Percentiles rank a stretch among this genome's conserved stretches.
Conservation (phyloP, 306 rosid species). For the Sindora glabra region DNA sequence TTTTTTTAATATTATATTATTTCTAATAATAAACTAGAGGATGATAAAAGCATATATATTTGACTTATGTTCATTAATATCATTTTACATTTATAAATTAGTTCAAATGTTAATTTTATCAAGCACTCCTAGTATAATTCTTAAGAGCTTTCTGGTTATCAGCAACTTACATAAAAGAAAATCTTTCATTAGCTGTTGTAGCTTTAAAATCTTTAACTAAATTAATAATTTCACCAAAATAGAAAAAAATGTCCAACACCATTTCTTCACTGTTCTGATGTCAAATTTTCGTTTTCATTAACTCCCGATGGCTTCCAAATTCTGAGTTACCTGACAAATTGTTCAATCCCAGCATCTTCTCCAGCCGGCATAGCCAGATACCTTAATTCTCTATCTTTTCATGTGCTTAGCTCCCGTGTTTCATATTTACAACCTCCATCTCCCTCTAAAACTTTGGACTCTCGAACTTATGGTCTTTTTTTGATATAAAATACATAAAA, state of each 20-base stretch:
- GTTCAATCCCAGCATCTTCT: conserved; percentile 49
- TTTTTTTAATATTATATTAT: no score
- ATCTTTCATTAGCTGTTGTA: no score
- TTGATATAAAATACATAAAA: neutral
- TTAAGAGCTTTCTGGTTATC: no score
- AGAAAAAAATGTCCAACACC: neutral
- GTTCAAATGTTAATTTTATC: no score
- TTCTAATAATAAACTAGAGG: no score
- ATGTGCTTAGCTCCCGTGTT: neutral
- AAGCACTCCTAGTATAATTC: no score
- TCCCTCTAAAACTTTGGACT: neutral
- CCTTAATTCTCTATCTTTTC: conserved; percentile 2
- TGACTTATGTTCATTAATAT: no score
- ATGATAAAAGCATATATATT: no score
- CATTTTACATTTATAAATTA: no score
- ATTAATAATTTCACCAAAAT: no score
- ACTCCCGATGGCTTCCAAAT: neutral
- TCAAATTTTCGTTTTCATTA: neutral
- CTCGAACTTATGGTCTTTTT: neutral
- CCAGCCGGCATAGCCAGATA: conserved; percentile 26
- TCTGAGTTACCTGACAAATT: conserved; percentile 50
- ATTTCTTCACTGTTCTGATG: neutral
- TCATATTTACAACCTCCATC: neutral
- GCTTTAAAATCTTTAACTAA: no score
- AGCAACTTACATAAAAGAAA: no score